Conservation (phyloP, 2,329 filamentous ascomycete genomes). For the Ophiosphaerella korrae region DNA sequence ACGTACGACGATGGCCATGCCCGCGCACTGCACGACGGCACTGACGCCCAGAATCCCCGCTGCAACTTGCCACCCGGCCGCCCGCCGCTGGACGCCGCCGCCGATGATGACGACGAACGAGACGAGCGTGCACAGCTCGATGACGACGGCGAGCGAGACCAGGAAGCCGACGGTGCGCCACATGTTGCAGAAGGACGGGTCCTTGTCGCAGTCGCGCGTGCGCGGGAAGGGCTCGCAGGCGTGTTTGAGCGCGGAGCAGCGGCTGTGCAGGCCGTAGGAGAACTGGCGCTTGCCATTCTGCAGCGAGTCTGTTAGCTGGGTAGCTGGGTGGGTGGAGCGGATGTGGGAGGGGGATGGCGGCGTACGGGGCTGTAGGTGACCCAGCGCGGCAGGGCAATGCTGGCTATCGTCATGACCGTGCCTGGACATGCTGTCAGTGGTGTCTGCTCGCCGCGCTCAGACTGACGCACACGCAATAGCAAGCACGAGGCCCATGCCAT, state of each 20-base stretch:
- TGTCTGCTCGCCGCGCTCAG: background rate
- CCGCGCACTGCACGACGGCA: constrained; percentile 71
- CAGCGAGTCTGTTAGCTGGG: constrained; percentile 8
- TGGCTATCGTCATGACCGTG: constrained; percentile 71
- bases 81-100: constrained; percentile 79
- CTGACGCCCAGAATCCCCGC: constrained; percentile 68
- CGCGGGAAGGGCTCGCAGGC: constrained; percentile 71
- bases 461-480: constrained; percentile 49
- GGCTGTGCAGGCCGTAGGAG: constrained; percentile 77
- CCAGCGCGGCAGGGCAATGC: constrained; percentile 74
- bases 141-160: constrained; percentile 81
- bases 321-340: background rate
- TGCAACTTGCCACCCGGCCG: constrained; percentile 81
- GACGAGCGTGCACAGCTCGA: constrained; percentile 81
- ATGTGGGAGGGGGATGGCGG: background rate
- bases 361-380: constrained; percentile 61
- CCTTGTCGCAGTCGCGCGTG: constrained; percentile 68
- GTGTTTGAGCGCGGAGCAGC: constrained; percentile 73
- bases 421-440: constrained; percentile 53
- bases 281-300: constrained; percentile 42
- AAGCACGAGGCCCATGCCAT: constrained; percentile 55
- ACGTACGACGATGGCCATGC: constrained; percentile 82
- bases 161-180: constrained; percentile 90
- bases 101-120: constrained; percentile 76
- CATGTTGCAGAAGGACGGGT: constrained; percentile 83